Conservation (phyloP, 495 filamentous ascomycete species). For the Penicillium canescens region DNA sequence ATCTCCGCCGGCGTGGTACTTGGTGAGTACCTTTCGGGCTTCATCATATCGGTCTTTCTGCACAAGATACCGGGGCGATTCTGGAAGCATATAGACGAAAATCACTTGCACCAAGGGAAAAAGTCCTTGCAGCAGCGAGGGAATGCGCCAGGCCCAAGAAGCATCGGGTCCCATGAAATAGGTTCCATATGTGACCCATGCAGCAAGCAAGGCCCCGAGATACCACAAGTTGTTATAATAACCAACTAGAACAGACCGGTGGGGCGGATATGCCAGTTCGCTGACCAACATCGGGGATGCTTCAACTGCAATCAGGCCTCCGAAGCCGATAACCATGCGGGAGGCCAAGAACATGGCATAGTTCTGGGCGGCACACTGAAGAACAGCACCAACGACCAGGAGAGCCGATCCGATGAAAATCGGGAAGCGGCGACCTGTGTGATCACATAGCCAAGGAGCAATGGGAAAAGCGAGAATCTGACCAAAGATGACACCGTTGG, state of each 20-base stretch:
- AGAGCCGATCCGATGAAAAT: slow-evolving; percentile 22
- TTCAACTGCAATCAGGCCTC: slow-evolving; percentile 15
- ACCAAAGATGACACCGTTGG: slow-evolving; percentile 23
- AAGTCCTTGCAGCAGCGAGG: slow-evolving; percentile 31
- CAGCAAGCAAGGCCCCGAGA: slow-evolving; percentile 15
- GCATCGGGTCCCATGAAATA: slow-evolving; percentile 12
- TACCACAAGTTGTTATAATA: slow-evolving; percentile 20
- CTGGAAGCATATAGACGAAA: slow-evolving; percentile 41
- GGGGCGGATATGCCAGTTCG: slow-evolving; percentile 31
- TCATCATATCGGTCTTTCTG: slow-evolving; percentile 53
- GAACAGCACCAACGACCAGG: slow-evolving; percentile 19
- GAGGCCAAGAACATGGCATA: slow-evolving; percentile 25
- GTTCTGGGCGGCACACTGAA: slow-evolving; percentile 24
- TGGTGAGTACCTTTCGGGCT: slow-evolving; percentile 47
- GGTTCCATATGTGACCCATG: slow-evolving; percentile 19
- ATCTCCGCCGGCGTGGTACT: slow-evolving; percentile 57
- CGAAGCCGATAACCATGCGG: slow-evolving; percentile 29
- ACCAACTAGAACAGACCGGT: slow-evolving; percentile 23
- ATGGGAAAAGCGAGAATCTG: slow-evolving; percentile 22
- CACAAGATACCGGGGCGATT: slow-evolving; percentile 44
- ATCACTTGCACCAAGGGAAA: slow-evolving; percentile 40
- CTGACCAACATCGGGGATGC: slow-evolving; percentile 30
- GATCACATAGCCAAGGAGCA: slow-evolving; percentile 18
- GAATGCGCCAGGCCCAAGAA: slow-evolving; percentile 48
- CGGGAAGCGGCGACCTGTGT: slow-evolving; percentile 19